These are phyloP conservation scores for Phialocephala subalpina DNA, from an alignment of 2,329 filamentous ascomycete species.

Conservation along the genomic window DNA sequence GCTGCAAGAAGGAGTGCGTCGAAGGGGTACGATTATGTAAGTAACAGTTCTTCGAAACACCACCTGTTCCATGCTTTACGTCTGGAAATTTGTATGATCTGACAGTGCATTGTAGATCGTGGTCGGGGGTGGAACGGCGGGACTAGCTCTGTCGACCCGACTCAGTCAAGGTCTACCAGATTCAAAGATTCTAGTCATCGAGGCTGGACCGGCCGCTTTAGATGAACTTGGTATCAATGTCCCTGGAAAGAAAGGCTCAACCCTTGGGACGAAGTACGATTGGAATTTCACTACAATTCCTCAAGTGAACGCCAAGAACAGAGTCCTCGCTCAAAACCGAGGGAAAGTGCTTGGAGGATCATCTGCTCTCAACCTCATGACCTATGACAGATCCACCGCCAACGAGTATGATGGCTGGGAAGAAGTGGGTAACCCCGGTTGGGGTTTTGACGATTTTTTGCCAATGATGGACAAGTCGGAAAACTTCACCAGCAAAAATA, in stretches of 20 bases:
- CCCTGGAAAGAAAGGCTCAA: constrained; percentile 46
- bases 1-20: constrained; percentile 7
- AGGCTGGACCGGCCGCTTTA: constrained; percentile 39
- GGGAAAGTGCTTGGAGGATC: constrained; percentile 47
- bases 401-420: constrained; percentile 50
- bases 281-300: constrained; percentile 50
- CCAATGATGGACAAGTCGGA: constrained; percentile 26
- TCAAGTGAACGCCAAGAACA: constrained; percentile 43
- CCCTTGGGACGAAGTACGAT: constrained; percentile 49
- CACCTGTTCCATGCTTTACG: neutral
- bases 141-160: constrained; percentile 51
- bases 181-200: constrained; percentile 45
- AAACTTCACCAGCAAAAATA: constrained; percentile 28
- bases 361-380: constrained; percentile 44
- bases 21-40: constrained; percentile 16
- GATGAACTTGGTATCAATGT: constrained; percentile 47
- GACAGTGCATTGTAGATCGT: constrained; percentile 42
- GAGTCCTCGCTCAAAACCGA: constrained; percentile 38
- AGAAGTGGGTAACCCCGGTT: constrained; percentile 51
- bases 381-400: constrained; percentile 33
- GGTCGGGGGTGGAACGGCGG: constrained; percentile 55
- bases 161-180: constrained; percentile 48
- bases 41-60: neutral
- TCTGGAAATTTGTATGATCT: neutral
- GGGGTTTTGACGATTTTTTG: constrained; percentile 46